Evolutionary conservation across 2,329 filamentous ascomycete genomes (phyloP).

Genomic region (Graphilbum sp.): DNA sequence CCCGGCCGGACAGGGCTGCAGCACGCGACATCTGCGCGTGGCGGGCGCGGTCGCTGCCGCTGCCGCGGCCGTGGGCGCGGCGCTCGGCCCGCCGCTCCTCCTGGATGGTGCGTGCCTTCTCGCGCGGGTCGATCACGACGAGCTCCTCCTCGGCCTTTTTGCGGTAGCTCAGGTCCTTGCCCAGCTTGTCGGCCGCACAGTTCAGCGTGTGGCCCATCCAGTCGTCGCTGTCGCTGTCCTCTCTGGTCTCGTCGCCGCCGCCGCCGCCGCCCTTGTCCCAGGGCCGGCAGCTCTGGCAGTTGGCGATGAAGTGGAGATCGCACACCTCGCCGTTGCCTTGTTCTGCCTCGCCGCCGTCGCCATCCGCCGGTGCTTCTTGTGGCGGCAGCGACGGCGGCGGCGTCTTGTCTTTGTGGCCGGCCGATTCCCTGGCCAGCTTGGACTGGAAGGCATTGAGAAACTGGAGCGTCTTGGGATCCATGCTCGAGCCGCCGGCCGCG

Average conservation of each 20-base stretch:
- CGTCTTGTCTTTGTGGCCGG: neutral
- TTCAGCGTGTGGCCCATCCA: conserved; percentile 81
- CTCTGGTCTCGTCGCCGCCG: conserved; percentile 3
- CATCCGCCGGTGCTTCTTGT: conserved; percentile 11
- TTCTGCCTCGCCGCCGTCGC: neutral
- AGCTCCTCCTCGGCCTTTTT: conserved; percentile 82
- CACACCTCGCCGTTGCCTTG: conserved; percentile 45
- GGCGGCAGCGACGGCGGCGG: conserved; percentile 7
- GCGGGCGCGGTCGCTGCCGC: conserved; percentile 38
- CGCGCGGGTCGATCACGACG: conserved; percentile 81
- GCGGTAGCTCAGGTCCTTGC: conserved; percentile 83
- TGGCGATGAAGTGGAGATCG: conserved; percentile 88
- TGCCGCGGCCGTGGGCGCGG: conserved; percentile 31
- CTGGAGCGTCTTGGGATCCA: conserved; percentile 49
- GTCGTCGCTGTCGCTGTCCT: conserved; percentile 37
- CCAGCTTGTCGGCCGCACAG: conserved; percentile 78
- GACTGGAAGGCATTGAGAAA: conserved; percentile 66
- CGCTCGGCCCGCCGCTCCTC: conserved; percentile 45
- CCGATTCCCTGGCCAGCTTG: conserved; percentile 44
- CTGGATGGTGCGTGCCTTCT: conserved; percentile 59
- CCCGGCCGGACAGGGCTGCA: conserved; percentile 37
- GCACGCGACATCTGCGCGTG: conserved; percentile 39
- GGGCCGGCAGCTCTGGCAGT: conserved; percentile 78
- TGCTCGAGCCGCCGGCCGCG: conserved; percentile 23
- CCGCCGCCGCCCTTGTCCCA: conserved; percentile 53